Evolutionary conservation across 768 basidiomycete species (phyloP).

Genomic region (Lentinula aciculospora): DNA sequence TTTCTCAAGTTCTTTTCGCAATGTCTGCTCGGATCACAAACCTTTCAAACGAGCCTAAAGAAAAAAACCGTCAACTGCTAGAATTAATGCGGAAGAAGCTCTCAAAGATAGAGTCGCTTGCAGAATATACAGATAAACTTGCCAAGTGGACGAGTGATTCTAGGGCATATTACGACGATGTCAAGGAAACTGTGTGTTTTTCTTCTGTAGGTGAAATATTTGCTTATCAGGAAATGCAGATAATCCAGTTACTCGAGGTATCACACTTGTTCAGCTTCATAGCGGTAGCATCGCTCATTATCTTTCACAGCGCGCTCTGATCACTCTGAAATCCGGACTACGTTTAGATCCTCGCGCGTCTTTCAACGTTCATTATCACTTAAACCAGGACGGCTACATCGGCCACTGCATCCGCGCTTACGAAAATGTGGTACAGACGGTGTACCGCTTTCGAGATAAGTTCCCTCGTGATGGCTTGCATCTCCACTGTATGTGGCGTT

Average conservation of each 20-base stretch:
- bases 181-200: constrained; percentile 40
- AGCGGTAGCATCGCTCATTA: neutral
- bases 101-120: neutral
- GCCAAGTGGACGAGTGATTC: constrained; percentile 16
- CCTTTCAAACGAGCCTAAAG: neutral
- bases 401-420: constrained; percentile 28
- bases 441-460: constrained; percentile 11
- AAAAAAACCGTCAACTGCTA: neutral
- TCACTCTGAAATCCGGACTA: constrained; percentile 25
- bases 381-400: no score
- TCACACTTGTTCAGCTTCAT: constrained; percentile 1
- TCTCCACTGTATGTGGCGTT: neutral
- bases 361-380: constrained; percentile 24
- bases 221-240: constrained; percentile 25
- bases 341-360: constrained; percentile 16
- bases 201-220: constrained; percentile 1
- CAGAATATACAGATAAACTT: neutral
- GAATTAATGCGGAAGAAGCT: neutral
- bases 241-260: constrained; percentile 45
- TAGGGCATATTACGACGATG: constrained; percentile 47
- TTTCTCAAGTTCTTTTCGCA: neutral
- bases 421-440: constrained; percentile 23
- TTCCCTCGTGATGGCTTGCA: neutral
- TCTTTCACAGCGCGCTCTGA: constrained; percentile 27
- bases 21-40: neutral